Evolutionary conservation across 208 protist species (phyloP).

Genomic region (Leishmania arabica): DNA sequence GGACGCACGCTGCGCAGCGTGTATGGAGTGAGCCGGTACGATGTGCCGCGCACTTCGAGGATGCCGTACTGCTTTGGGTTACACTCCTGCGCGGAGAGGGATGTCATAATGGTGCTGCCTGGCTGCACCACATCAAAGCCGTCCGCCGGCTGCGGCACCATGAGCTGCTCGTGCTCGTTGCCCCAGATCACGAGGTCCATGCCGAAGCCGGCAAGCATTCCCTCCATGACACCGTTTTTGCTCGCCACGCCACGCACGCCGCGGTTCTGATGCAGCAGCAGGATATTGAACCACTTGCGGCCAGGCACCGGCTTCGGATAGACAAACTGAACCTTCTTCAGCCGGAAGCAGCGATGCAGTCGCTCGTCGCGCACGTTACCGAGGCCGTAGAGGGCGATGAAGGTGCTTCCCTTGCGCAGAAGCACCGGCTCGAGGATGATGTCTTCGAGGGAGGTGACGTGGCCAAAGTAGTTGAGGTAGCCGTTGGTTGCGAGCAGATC

Average conservation of each 20-base stretch:
- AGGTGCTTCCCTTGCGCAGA: conserved; percentile 94
- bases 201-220: conserved; percentile 91
- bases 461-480: conserved; percentile 99
- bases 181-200: conserved; percentile 99
- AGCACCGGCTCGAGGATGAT: conserved; percentile 94
- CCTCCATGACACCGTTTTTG: conserved; percentile 93
- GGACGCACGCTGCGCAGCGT: conserved; percentile 92
- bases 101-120: conserved; percentile 96
- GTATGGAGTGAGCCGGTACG: conserved; percentile 89
- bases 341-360: conserved; percentile 95
- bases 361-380: conserved; percentile 98
- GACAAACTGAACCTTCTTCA: conserved; percentile 94
- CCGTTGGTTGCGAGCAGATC: conserved; percentile 95
- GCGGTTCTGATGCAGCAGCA: conserved; percentile 98
- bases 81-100: conserved; percentile 93
- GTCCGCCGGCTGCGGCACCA: conserved; percentile 82
- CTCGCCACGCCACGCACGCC: conserved; percentile 60
- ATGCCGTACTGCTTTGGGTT: conserved; percentile 95
- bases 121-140: conserved; percentile 97
- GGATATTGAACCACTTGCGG: conserved; percentile 96
- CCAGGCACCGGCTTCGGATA: conserved; percentile 67
- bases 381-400: conserved; percentile 98
- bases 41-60: conserved; percentile 80
- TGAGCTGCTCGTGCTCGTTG: conserved; percentile 99
- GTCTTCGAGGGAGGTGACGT: conserved; percentile 90